Evolutionary conservation across 106 monocot genomes (phyloP), one percentile per base, ranked within the genome.

Genomic region (Posidonia australis): DNA sequence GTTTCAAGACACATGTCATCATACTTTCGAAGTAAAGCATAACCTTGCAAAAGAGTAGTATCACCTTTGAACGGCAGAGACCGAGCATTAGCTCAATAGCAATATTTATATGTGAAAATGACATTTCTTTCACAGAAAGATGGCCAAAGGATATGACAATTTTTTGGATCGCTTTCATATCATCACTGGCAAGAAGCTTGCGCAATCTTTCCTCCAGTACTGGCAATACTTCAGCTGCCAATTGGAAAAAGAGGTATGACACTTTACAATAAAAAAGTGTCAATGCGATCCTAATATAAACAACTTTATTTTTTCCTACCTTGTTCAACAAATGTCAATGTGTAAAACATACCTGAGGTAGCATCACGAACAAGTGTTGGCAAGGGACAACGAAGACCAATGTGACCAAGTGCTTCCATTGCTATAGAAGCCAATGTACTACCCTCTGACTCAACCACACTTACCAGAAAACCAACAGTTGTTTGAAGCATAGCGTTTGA

Each of bases 371-470:
- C 13, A 69, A 87, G 54, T 52, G 30, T 51, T 75, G 98, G 87
- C 66, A 98, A 76, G 51, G 65, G 14, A 72, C 57, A 58, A 62
- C 87, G 78, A 27, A 91, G 70, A 46, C 90, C 90, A 81, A 98
- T 85, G 76, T 90, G 91, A 51, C 87, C 98, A 70, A 98, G 84
- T 62, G 98, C 84, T 79, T 90, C 84, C 91, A 91, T 88, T 47
- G 78, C 84, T 68, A 70, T 66, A 51, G 91, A 85, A 28, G 83
- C 82, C 64, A 98, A 77, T 69, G 70, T 20, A 14, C 66, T 10
- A 60, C 78, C 79, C 75, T 98, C 96, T 24, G 80, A 87, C 70
- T 85, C 79, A 14, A 87, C 81, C 31, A 77, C 79, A 32, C 63
- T 63, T 41, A 98, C 75, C 57, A 98, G 74, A 72, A 67, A 60